Base-by-base conservation (phyloP, 176 grass and related monocot species). In the Lolium rigidum region DNA sequence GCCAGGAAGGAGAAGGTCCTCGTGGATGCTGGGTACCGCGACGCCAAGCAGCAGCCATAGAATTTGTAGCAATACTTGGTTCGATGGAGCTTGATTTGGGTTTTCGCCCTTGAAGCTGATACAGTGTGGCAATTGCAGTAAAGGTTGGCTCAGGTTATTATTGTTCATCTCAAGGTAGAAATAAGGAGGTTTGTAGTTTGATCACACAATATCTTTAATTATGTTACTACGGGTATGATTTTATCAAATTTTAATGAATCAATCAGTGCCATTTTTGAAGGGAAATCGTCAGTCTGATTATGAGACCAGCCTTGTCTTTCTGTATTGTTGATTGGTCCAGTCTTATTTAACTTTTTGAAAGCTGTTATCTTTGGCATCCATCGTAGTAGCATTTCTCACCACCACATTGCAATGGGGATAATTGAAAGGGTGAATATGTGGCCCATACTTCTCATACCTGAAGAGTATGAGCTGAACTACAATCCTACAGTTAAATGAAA, bases 31-130 rank as follows among this genome's bases (percentile, higher is more conserved):
- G 97, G 97, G 0, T 98, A 86, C 91, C 86, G 90, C 25, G 92
- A 98, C 74, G 50, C 96, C 55, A 94, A 98, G 84, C 96, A 98
- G 87, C 96, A 98, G 47, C 96, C 96, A 7, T 98, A 93, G 88
- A 71, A 31, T 71, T 2, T 43, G 21, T 47, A 39, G 39, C 37
- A 7, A 15, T 43, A 7, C 57, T 49, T 67, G 37, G 17, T 3
- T 38, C 6, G 5, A 44, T 13, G 60, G 66, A 49, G 26, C 2
- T 62, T 87, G 8, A 21, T 80, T 69, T 61, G 39, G 28, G 58
- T 80, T 66, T 0, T 38, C 31, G 35, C 54, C 37, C 22, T 26
- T 83, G 48, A 80, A 65, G 56, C 88, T 86, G 80, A 87, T 87
- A 83, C 59, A 31, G n/a, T 21, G 50, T 84, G 81, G 49, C 16